phyloP scores from a whole-genome alignment of 495 filamentous ascomycete genomes.

The Xylaria curta region DNA sequence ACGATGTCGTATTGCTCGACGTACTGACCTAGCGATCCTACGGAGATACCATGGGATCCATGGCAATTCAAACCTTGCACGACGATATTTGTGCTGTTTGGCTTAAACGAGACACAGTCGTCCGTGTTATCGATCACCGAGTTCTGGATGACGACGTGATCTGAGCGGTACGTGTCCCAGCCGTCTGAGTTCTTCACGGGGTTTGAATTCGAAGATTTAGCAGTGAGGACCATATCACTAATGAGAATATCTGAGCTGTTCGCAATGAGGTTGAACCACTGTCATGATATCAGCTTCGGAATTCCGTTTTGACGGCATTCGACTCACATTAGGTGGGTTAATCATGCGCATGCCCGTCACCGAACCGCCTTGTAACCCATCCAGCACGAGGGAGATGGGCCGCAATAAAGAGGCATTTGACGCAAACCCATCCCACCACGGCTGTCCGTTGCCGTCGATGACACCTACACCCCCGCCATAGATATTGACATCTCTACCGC shows the following conservation, averaged over 20 bases:
- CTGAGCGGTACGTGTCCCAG: constrained; percentile 72
- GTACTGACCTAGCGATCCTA: constrained; percentile 44
- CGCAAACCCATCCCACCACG: constrained; percentile 71
- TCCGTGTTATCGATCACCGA: constrained; percentile 73
- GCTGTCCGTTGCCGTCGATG: constrained; percentile 57
- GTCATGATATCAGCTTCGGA: neutral
- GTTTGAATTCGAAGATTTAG: constrained; percentile 40
- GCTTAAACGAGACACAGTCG: constrained; percentile 81
- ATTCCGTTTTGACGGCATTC: neutral
- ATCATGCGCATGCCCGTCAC: constrained; percentile 67
- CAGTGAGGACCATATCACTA: constrained; percentile 66
- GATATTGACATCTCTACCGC: constrained; percentile 43
- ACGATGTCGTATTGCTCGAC: constrained; percentile 36
- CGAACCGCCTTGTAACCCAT: constrained; percentile 65
- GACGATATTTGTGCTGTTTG: constrained; percentile 75
- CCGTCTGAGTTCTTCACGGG: constrained; percentile 71
- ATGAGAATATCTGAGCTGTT: constrained; percentile 72
- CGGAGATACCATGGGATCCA: constrained; percentile 58
- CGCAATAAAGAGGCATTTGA: constrained; percentile 45
- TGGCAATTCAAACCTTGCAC: constrained; percentile 74
- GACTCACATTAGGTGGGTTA: constrained; percentile 61
- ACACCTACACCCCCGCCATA: constrained; percentile 39
- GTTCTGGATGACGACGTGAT: constrained; percentile 70
- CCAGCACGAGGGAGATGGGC: constrained; percentile 63
- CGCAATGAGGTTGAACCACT: constrained; percentile 71